phyloP scores from a whole-genome alignment of 805 yeast species.

The Komagataella mondaviorum region DNA sequence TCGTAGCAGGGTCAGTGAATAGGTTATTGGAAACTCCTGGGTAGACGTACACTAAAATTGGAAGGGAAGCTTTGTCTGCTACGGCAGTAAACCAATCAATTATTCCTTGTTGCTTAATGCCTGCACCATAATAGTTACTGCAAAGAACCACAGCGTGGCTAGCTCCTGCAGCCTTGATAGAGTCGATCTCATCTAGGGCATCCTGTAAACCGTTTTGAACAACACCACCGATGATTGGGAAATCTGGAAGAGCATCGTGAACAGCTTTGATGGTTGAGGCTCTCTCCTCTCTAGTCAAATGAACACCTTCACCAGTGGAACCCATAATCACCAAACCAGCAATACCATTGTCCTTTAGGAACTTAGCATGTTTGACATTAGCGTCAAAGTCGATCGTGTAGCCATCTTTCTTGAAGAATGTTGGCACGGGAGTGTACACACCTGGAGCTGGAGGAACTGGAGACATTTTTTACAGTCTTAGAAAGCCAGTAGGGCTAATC shows the following conservation, averaged over 20 bases:
- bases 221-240: constrained; percentile 33
- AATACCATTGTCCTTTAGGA: constrained; percentile 28
- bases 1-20: constrained; percentile 22
- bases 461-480: background rate
- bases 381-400: constrained; percentile 28
- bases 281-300: constrained; percentile 32
- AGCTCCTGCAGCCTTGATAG: constrained; percentile 24
- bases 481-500: background rate
- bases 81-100: constrained; percentile 28
- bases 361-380: constrained; percentile 29
- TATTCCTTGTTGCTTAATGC: constrained; percentile 30
- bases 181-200: constrained; percentile 24
- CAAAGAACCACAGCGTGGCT: constrained; percentile 26
- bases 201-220: constrained; percentile 32
- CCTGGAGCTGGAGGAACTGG: constrained; percentile 20
- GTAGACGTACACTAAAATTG: constrained; percentile 30
- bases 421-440: constrained; percentile 39
- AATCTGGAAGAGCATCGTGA: constrained; percentile 23
- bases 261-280: constrained; percentile 17
- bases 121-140: constrained; percentile 33
- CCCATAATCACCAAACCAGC: constrained; percentile 36
- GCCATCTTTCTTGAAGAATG: constrained; percentile 33
- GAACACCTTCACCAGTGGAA: constrained; percentile 43
- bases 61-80: constrained; percentile 27
- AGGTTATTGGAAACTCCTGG: constrained; percentile 36